Evolutionary conservation across 306 rosid species (phyloP), one percentile per base, ranked within the genome.

Genomic region (Castanea sativa): DNA sequence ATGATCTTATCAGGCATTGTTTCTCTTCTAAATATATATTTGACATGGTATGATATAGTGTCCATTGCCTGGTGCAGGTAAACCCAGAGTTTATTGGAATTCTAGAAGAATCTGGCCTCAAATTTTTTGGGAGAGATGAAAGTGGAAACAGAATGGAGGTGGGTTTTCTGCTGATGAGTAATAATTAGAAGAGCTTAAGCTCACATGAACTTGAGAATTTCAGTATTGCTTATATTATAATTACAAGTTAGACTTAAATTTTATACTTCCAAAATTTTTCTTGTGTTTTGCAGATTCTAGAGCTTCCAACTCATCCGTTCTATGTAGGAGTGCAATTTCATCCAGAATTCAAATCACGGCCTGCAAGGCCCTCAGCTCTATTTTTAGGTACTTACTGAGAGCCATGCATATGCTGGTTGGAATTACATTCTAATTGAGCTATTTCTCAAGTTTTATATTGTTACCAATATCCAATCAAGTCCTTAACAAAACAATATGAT

Each of bases 91-190:
- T 89, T 56, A 88, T 91, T 79, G 97, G 74, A 79, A 75, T 30
- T 81, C 83, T 93, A 65, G 98, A 91, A 85, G 94, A 90, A 86
- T 94, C 86, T 75, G 98, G 98, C 69, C 89, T 96, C 74, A 90
- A 89, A 79, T 96, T 96, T 86, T 96, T 91, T 57, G 99, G 99
- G 81, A 93, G 79, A 82, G 99, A 96, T 82, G 98, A 91, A 85
- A 96, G 84, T 70, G 89, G 96, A 87, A 96, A 90, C n/a, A 89
- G 99, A 77, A 96, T 93, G 99, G 98, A 96, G 93, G 99, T 93
- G 72, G 75, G 82, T 86, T 83, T 81, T 79, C 29, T 18, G 15
- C 73, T 64, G 73, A 52, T 64, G 73, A 52, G 75, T 45, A 43
- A 61, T 81, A 81, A 63, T 67, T 67, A 78, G 74, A 76, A 13